Percentiles rank a stretch among this genome's conserved stretches.
These are phyloP conservation scores for Sideroxylon spinosum DNA, from an alignment of 179 eudicot species.

Conservation along the genomic window DNA sequence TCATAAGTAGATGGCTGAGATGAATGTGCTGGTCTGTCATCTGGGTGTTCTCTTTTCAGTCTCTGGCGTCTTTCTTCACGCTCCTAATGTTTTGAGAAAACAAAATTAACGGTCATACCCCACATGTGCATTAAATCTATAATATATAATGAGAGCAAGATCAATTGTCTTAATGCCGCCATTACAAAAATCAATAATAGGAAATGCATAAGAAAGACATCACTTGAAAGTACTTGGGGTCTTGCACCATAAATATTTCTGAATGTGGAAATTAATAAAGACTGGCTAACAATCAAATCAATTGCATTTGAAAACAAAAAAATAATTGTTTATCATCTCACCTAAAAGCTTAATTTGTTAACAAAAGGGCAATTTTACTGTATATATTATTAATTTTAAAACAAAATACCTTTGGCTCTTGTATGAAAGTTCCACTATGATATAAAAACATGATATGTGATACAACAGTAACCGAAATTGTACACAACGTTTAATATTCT, in stretches of 20 bases:
- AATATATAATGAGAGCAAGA: neutral
- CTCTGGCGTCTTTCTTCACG: constrained; percentile 86
- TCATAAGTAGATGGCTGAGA: constrained; percentile 39
- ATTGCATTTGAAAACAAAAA: neutral
- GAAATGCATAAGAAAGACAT: neutral
- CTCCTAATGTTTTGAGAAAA: constrained; percentile 47
- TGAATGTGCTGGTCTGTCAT: constrained; percentile 53
- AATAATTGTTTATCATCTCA: neutral
- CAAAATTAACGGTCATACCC: neutral
- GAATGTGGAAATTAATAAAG: neutral
- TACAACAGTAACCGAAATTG: too few relatives aligned
- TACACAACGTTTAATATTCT: too few relatives aligned
- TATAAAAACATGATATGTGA: too few relatives aligned
- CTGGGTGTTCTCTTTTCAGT: constrained; percentile 60
- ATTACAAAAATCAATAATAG: neutral
- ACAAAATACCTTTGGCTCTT: too few relatives aligned
- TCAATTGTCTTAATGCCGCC: neutral
- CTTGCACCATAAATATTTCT: neutral
- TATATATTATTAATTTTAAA: too few relatives aligned
- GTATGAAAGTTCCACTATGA: too few relatives aligned
- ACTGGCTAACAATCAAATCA: neutral
- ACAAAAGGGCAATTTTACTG: too few relatives aligned
- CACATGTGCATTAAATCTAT: neutral
- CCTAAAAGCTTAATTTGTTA: too few relatives aligned
- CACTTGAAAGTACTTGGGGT: neutral